Percentiles rank a stretch among this genome's conserved stretches.
Conservation (phyloP, 306 rosid genomes). For the Acacia crassicarpa region DNA sequence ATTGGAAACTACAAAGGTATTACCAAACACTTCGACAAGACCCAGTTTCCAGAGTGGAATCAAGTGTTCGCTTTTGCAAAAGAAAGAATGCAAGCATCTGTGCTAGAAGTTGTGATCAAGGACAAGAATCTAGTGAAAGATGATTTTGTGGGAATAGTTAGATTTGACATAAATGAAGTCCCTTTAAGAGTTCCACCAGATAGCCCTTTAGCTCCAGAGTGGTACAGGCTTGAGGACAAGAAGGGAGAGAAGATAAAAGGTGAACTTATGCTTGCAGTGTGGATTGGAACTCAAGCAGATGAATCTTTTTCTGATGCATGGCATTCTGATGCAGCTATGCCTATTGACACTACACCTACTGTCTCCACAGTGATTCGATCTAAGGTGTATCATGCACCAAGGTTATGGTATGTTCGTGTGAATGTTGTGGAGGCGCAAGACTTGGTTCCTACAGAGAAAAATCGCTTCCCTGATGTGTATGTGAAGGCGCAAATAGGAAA, state of each 20-base stretch:
- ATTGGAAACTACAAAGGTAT: conserved; percentile 84
- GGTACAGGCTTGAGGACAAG: conserved; percentile 77
- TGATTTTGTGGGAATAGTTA: conserved; percentile 80
- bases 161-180: conserved; percentile 81
- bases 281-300: conserved; percentile 95
- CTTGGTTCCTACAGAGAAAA: conserved; percentile 44
- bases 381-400: conserved; percentile 19
- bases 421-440: conserved; percentile 47
- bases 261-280: conserved; percentile 90
- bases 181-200: conserved; percentile 85
- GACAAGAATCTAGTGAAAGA: conserved; percentile 79
- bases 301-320: conserved; percentile 90
- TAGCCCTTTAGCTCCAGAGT: conserved; percentile 88
- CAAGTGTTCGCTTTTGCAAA: conserved; percentile 89
- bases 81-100: conserved; percentile 84
- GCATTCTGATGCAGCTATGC: conserved; percentile 53
- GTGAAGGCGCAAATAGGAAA: conserved; percentile 52
- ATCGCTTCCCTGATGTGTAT: conserved; percentile 46
- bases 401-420: conserved; percentile 15
- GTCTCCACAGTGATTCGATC: conserved; percentile 1
- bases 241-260: conserved; percentile 78
- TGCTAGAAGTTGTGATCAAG: conserved; percentile 77
- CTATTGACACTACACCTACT: conserved; percentile 4
- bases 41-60: conserved; percentile 76
- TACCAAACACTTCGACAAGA: conserved; percentile 80